These are phyloP conservation scores for Exophiala spinifera DNA, from an alignment of 2,329 filamentous ascomycete genomes.

Conservation along the genomic window DNA sequence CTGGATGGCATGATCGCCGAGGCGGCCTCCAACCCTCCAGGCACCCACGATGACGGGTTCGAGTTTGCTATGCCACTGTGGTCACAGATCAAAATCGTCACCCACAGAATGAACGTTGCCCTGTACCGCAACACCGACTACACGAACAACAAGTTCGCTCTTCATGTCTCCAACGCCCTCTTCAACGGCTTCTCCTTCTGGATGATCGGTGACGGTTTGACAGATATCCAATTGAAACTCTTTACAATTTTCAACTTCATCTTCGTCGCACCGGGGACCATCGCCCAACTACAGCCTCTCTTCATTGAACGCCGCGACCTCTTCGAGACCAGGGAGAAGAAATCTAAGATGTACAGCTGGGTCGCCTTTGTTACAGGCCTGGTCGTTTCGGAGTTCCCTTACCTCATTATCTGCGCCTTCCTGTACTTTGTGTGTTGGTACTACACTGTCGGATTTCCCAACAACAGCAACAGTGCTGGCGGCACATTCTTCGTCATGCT, in stretches of 20 bases:
- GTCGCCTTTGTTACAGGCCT: slow-evolving; percentile 68
- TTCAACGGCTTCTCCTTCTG: slow-evolving; percentile 62
- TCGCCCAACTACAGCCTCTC: slow-evolving; percentile 58
- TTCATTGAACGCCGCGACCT: slow-evolving; percentile 67
- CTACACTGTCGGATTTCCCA: slow-evolving; percentile 65
- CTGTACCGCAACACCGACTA: slow-evolving; percentile 68
- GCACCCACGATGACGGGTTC: slow-evolving; percentile 41
- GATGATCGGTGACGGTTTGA: slow-evolving; percentile 60
- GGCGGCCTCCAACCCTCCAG: slow-evolving; percentile 42
- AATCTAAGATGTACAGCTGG: slow-evolving; percentile 71
- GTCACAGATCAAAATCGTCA: slow-evolving; percentile 63
- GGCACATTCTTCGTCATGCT: slow-evolving; percentile 64
- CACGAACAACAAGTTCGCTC: slow-evolving; percentile 60
- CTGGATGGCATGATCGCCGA: slow-evolving; percentile 61
- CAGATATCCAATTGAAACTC: slow-evolving; percentile 69
- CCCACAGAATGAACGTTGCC: slow-evolving; percentile 62
- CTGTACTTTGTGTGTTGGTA: slow-evolving; percentile 74
- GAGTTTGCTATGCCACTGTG: slow-evolving; percentile 65
- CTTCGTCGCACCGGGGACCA: slow-evolving; percentile 48
- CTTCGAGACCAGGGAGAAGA: slow-evolving; percentile 65
- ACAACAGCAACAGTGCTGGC: slow-evolving; percentile 45
- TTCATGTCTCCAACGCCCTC: slow-evolving; percentile 51
- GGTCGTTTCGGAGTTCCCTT: slow-evolving; percentile 66
- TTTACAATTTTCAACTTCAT: slow-evolving; percentile 66
- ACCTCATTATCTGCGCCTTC: slow-evolving; percentile 59